Evolutionary conservation across 495 filamentous ascomycete genomes (phyloP), one percentile per base, ranked within the genome.

Genomic region (Penicillium goetzii): DNA sequence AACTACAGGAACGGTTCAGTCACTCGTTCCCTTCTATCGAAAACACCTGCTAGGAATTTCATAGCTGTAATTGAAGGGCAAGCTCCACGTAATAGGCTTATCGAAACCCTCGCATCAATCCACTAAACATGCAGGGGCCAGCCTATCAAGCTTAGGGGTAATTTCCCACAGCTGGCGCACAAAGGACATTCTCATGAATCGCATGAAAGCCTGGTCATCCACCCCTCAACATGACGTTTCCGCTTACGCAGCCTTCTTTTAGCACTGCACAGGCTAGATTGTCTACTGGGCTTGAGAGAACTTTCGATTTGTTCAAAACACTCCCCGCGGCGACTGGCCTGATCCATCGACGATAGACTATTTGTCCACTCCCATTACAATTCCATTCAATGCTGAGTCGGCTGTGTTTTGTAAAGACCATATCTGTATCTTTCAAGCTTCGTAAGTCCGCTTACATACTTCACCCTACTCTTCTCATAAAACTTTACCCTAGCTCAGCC

Each of bases 121-220:
- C 62, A 59, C 67, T 43, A 43, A 49, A 45, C 30, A 70, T 70
- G 70, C 70, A 72, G 67, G 70, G 70, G 70, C 60, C 36, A 68
- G 56, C 55, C 59, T 53, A 66, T 61, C 57, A 58, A 50, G 53
- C 41, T 14, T 47, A 21, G 11, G 47, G 50, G 14, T 51, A 66
- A 66, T 67, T 53, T 61, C 64, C 58, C 33, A 40, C 26, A 28
- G 10, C 60, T 64, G 61, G 64, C 60, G 51, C 3, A 12, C 23
- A 32, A 51, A 7, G 3, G 7, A 47, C 19, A 30, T 23, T 9
- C 30, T 19, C 34, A 33, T 32, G 30, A n/a, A 25, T 17, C 15
- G 26, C 33, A 50, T 65, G 51, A 52, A 53, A 59, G 56, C 32
- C n/a, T 10, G n/a, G 61, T 21, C 41, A 38, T 25, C 59, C 38